phyloP scores from a whole-genome alignment of 345 rosid species.

The Isatis tinctoria region DNA sequence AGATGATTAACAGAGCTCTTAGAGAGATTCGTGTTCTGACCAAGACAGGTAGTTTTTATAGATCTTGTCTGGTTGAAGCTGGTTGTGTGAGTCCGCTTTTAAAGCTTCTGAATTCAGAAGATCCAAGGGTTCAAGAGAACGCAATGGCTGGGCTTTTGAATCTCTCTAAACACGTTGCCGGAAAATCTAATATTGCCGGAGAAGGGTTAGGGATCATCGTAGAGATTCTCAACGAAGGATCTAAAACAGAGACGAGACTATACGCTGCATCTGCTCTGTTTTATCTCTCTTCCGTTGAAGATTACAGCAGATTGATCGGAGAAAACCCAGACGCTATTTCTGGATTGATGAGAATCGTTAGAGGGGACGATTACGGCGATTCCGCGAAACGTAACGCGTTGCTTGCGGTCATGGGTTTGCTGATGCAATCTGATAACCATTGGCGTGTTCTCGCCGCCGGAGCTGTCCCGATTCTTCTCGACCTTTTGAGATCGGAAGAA shows the following conservation, averaged over 20 bases:
- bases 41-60: constrained; percentile 52
- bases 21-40: constrained; percentile 62
- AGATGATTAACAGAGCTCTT: constrained; percentile 57
- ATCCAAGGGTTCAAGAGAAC: constrained; percentile 45
- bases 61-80: constrained; percentile 61
- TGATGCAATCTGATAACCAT: constrained; percentile 43
- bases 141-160: constrained; percentile 63
- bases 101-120: constrained; percentile 34
- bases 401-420: constrained; percentile 53
- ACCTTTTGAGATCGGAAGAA: constrained; percentile 36
- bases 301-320: constrained; percentile 49
- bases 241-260: constrained; percentile 54
- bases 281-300: constrained; percentile 62
- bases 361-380: constrained; percentile 47
- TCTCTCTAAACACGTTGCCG: constrained; percentile 55
- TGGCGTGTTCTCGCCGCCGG: constrained; percentile 56
- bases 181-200: constrained; percentile 51
- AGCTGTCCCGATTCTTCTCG: constrained; percentile 42
- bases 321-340: constrained; percentile 56
- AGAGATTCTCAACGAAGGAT: constrained; percentile 50
- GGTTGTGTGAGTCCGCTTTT: constrained; percentile 56
- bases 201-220: constrained; percentile 53
- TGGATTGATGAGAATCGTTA: constrained; percentile 48
- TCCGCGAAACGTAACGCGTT: constrained; percentile 67
- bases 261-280: constrained; percentile 65